phyloP scores from a whole-genome alignment of 305 asterid species.

The Fraxinus greggii region DNA sequence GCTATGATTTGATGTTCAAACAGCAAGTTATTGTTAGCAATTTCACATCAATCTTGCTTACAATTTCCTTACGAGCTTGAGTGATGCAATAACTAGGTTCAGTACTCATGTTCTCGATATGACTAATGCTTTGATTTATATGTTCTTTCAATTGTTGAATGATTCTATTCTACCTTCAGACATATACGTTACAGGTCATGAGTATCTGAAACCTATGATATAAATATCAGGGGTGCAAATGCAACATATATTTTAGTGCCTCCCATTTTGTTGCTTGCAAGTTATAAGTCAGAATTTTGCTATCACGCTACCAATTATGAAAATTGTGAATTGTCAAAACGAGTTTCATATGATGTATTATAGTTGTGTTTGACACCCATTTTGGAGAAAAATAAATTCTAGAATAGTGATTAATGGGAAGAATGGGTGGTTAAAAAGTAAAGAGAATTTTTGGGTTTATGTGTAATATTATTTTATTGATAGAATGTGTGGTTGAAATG shows the following conservation, averaged over 20 bases:
- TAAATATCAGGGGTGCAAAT: neutral
- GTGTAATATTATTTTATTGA: no score
- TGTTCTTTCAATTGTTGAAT: neutral
- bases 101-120: neutral
- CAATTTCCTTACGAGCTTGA: neutral
- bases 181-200: neutral
- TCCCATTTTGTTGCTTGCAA: neutral
- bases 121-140: neutral
- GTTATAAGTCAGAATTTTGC: neutral
- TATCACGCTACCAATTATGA: neutral
- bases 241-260: neutral
- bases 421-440: no score
- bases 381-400: no score
- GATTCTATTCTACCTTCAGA: neutral
- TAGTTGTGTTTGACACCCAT: no score
- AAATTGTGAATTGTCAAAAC: neutral
- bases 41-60: neutral
- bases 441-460: no score
- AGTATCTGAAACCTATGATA: neutral
- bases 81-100: neutral
- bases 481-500: no score
- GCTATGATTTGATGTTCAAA: conserved; percentile 19
- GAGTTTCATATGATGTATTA: neutral
- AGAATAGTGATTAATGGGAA: no score
- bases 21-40: neutral